These are phyloP conservation scores for Hirschioporus abietinus DNA, from an alignment of 768 basidiomycete genomes.

Conservation along the genomic window DNA sequence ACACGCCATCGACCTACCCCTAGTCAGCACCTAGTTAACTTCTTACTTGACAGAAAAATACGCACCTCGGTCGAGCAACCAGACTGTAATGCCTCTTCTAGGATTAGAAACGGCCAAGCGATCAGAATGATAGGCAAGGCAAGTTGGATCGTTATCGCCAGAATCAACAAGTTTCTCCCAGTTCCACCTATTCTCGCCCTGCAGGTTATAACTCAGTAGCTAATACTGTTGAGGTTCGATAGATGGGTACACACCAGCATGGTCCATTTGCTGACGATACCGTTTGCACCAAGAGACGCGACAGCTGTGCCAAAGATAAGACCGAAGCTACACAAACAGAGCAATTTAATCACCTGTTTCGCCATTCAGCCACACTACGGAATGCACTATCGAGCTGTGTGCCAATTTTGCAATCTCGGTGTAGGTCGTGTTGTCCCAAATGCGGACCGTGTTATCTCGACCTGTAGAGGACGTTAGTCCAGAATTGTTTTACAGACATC, in stretches of 20 bases:
- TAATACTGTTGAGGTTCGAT: not conserved
- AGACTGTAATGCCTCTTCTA: constrained; percentile 55
- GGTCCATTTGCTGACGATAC: constrained; percentile 55
- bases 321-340: not conserved
- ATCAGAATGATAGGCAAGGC: constrained; percentile 52
- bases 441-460: constrained; percentile 54
- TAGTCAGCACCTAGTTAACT: constrained; percentile 20
- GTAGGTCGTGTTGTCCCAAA: constrained; percentile 47
- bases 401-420: constrained; percentile 52
- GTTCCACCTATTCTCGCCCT: constrained; percentile 50
- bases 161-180: constrained; percentile 52
- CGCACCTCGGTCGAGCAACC: constrained; percentile 55
- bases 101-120: constrained; percentile 60
- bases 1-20: constrained; percentile 49
- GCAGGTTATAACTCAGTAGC: constrained; percentile 11
- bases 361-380: constrained; percentile 55
- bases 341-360: constrained; percentile 32
- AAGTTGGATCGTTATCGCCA: constrained; percentile 39
- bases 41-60: not conserved
- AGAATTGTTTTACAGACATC: not conserved
- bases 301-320: constrained; percentile 20
- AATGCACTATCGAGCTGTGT: constrained; percentile 44
- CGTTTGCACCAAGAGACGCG: constrained; percentile 52
- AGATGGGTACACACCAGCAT: constrained; percentile 36
- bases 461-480: constrained; percentile 28